phyloP scores from a whole-genome alignment of 768 basidiomycete species.

The Chalciporus chontae region DNA sequence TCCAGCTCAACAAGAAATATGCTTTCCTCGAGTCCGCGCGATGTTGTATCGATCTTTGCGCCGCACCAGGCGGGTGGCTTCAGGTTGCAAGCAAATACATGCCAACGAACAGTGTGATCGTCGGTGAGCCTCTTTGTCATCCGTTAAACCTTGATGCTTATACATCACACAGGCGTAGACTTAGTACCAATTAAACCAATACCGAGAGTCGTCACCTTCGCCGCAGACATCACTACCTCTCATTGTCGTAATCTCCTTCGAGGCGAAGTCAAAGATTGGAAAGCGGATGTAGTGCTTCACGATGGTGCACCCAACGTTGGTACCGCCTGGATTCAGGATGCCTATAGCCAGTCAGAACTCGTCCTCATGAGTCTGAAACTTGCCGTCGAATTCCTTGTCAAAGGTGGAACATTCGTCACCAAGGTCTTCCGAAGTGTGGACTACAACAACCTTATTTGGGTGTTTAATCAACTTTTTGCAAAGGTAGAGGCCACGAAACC shows the following conservation, averaged over 20 bases:
- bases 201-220: constrained; percentile 87
- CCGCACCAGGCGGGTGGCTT: constrained; percentile 98
- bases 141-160: constrained; percentile 2
- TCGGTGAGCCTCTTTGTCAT: constrained; percentile 52
- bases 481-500: constrained; percentile 99
- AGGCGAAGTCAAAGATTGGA: constrained; percentile 94
- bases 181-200: constrained; percentile 95
- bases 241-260: constrained; percentile 87
- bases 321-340: constrained; percentile 98
- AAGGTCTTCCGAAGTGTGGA: constrained; percentile 98
- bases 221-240: constrained; percentile 90
- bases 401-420: constrained; percentile 94
- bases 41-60: constrained; percentile 97
- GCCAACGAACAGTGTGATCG: constrained; percentile 87
- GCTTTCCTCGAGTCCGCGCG: constrained; percentile 82
- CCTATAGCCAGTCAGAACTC: constrained; percentile 94
- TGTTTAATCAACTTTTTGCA: constrained; percentile 92
- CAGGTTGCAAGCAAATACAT: constrained; percentile 98
- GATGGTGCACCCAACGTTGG: constrained; percentile 99
- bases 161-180: constrained; percentile 69
- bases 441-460: constrained; percentile 99
- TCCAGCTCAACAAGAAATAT: constrained; percentile 98
- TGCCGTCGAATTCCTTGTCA: constrained; percentile 89
- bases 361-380: constrained; percentile 94
- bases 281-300: constrained; percentile 96